Conservation (phyloP, 169 alveolate genomes). For the Plasmodium sp. region DNA sequence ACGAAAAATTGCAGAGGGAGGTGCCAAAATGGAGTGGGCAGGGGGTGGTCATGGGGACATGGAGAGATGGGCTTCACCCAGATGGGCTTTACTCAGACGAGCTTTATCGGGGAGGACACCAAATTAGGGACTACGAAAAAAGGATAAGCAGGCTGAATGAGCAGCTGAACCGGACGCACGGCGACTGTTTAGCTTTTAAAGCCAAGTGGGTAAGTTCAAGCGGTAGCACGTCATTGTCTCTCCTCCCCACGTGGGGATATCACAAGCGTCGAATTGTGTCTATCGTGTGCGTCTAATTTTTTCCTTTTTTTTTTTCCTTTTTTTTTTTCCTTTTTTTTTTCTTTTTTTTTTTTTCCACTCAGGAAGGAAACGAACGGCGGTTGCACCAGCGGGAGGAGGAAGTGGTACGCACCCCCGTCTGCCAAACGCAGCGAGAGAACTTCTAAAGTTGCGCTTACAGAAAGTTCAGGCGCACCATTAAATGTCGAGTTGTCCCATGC, state of each 20-base stretch:
- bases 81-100: background rate
- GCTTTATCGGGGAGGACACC: background rate
- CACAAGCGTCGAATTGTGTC: background rate
- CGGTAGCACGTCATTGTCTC: background rate
- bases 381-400: background rate
- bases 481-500: background rate
- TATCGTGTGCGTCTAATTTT: too few relatives aligned
- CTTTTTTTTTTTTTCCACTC: background rate
- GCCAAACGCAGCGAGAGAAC: background rate
- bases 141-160: conserved; percentile 32
- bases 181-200: conserved; percentile 7
- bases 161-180: conserved; percentile 1
- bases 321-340: too few relatives aligned
- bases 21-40: background rate
- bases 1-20: background rate
- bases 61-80: background rate
- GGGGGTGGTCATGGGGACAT: background rate
- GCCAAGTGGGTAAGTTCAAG: conserved; percentile 20
- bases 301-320: background rate
- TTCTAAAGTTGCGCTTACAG: background rate
- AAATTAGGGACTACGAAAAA: conserved; percentile 9
- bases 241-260: background rate
- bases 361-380: background rate
- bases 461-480: too few relatives aligned
- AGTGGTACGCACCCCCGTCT: background rate